Conservation (phyloP, 1,284 basidiomycete genomes). For the Puccinia coronata region DNA sequence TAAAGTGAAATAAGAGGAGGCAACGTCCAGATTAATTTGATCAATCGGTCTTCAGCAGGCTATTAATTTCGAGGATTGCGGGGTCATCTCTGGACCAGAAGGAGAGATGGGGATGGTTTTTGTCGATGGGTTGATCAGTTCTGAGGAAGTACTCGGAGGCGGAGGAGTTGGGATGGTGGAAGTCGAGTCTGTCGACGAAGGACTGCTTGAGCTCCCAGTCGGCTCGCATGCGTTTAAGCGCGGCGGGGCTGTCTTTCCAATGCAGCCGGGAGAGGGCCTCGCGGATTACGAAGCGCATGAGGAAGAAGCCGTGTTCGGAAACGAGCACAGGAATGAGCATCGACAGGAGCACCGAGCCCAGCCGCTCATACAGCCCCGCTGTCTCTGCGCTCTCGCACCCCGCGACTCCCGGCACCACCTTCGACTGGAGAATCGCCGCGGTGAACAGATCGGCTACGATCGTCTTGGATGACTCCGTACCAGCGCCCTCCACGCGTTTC, state of each 20-base stretch:
- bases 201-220: conserved; percentile 53
- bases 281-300: conserved; percentile 52
- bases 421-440: conserved; percentile 52
- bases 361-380: background rate
- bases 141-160: background rate
- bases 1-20: too few relatives aligned
- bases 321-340: conserved; percentile 55
- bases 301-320: conserved; percentile 56
- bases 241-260: conserved; percentile 56
- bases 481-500: background rate
- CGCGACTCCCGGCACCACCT: conserved; percentile 51
- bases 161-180: background rate
- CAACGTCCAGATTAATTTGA: background rate
- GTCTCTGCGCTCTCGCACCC: background rate
- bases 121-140: background rate
- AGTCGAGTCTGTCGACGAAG: conserved; percentile 28
- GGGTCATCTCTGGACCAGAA: conserved; percentile 40
- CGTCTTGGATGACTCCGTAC: background rate
- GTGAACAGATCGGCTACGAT: conserved; percentile 52
- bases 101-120: background rate
- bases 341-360: conserved; percentile 52
- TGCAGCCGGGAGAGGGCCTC: conserved; percentile 55
- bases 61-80: conserved; percentile 24
- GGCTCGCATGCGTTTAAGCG: conserved; percentile 53
- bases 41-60: conserved; percentile 24